A percentile compares a stretch with the other conserved stretches of the same genome.
These are phyloP conservation scores for Chytriomyces hyalinus DNA, from an alignment of 192 early-diverging fungal genomes.

Conservation along the genomic window DNA sequence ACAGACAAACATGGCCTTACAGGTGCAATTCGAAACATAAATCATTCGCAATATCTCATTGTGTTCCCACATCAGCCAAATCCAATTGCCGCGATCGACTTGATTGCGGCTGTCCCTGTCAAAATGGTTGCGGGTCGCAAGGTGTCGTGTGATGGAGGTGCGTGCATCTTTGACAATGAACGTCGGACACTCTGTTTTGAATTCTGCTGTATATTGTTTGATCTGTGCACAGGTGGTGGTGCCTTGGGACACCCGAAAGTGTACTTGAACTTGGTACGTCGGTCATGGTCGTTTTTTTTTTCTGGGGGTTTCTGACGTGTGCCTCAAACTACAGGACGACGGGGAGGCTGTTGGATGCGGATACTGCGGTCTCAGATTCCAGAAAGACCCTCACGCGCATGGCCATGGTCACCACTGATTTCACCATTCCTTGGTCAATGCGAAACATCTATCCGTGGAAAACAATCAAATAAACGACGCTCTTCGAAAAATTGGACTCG, in stretches of 20 bases:
- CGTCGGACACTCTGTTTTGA: not conserved
- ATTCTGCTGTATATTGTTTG: not conserved
- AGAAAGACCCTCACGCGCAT: conserved; percentile 33
- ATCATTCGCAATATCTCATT: not conserved
- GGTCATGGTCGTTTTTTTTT: not conserved
- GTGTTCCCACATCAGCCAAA: conserved; percentile 67
- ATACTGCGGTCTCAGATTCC: conserved; percentile 36
- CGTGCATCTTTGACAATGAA: not conserved
- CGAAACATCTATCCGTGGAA: too few relatives aligned
- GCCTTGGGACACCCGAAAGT: conserved; percentile 92
- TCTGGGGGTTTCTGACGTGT: not conserved
- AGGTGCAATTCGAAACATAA: conserved; percentile 55
- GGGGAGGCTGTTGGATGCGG: conserved; percentile 34
- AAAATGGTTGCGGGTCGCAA: conserved; percentile 73
- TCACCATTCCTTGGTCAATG: too few relatives aligned
- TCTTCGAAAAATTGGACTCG: too few relatives aligned
- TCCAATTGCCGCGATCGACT: conserved; percentile 87
- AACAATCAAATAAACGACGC: too few relatives aligned
- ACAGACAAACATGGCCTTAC: conserved; percentile 76
- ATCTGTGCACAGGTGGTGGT: conserved; percentile 68
- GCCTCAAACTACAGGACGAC: conserved; percentile 14
- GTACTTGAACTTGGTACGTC: conserved; percentile 84
- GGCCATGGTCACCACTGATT: conserved; percentile 31
- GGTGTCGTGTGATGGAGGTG: conserved; percentile 88
- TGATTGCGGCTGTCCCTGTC: conserved; percentile 88